Conservation (phyloP, 2,329 filamentous ascomycete species). For the Trichoderma gracile region DNA sequence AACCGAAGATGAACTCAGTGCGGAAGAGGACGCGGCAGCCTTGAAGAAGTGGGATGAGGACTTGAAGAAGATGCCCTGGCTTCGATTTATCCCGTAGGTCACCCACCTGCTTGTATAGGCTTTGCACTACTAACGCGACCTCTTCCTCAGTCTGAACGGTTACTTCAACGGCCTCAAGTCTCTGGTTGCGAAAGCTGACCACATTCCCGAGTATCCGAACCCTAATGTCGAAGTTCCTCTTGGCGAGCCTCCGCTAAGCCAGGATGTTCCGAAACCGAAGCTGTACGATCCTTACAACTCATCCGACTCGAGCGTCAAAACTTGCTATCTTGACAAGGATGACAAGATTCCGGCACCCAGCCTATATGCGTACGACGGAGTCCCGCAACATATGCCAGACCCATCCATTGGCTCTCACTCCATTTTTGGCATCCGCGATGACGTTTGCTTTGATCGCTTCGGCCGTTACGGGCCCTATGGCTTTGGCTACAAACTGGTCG, state of each 20-base stretch:
- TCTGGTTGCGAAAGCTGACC: constrained; percentile 62
- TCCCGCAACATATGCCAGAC: constrained; percentile 76
- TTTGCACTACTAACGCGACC: background rate
- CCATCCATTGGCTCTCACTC: constrained; percentile 75
- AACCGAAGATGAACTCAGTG: constrained; percentile 21
- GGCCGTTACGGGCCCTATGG: constrained; percentile 84
- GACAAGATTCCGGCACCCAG: constrained; percentile 60
- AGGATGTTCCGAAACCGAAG: constrained; percentile 46
- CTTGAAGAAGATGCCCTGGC: constrained; percentile 43
- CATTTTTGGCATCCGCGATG: constrained; percentile 70
- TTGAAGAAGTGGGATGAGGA: constrained; percentile 35
- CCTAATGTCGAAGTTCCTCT: constrained; percentile 38
- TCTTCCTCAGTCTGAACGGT: constrained; percentile 63
- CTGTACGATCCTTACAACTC: constrained; percentile 70
- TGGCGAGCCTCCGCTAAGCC: constrained; percentile 38
- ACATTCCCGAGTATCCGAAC: constrained; percentile 73
- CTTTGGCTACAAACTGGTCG: constrained; percentile 72
- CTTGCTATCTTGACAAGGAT: constrained; percentile 64
- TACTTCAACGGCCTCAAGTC: constrained; percentile 79
- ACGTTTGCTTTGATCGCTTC: constrained; percentile 86
- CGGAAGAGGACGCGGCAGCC: constrained; percentile 34
- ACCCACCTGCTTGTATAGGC: background rate
- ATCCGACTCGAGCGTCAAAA: constrained; percentile 52
- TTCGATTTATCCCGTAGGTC: constrained; percentile 43
- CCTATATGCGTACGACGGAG: constrained; percentile 66